Conservation (phyloP, 2,329 filamentous ascomycete species). For the Colletotrichum sp. region DNA sequence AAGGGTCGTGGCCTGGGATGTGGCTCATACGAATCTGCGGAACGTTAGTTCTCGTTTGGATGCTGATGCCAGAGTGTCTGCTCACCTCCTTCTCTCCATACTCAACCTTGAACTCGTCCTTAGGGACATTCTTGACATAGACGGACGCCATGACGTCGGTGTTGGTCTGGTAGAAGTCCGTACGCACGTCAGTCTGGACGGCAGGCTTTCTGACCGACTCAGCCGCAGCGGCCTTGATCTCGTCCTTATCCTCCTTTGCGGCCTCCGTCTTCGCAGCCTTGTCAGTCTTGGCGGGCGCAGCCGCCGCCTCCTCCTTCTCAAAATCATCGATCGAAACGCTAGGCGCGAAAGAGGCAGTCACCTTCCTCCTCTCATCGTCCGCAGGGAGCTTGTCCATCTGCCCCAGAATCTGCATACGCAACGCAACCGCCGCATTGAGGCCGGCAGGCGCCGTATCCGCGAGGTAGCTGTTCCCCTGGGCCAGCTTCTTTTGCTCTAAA, state of each 20-base stretch:
- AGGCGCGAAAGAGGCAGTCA: constrained; percentile 36
- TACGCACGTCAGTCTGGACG: constrained; percentile 31
- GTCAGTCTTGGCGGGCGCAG: constrained; percentile 17
- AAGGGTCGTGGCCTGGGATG: constrained; percentile 21
- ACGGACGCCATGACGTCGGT: constrained; percentile 42
- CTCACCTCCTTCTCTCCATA: constrained; percentile 28
- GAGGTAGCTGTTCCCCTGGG: not conserved
- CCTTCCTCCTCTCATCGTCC: constrained; percentile 51
- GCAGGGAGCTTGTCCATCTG: constrained; percentile 48
- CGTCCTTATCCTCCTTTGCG: constrained; percentile 21
- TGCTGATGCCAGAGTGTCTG: not conserved
- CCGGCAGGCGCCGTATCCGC: constrained; percentile 21
- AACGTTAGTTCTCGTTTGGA: not conserved
- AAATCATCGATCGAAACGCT: not conserved
- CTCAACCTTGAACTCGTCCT: constrained; percentile 43
- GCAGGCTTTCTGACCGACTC: not conserved
- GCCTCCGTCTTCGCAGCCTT: constrained; percentile 29
- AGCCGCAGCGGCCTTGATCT: not conserved
- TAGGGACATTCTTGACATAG: constrained; percentile 47
- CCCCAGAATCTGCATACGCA: constrained; percentile 53
- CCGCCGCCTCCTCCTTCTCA: not conserved
- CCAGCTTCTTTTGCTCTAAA: constrained; percentile 25
- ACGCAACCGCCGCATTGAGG: constrained; percentile 47
- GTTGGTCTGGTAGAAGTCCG: constrained; percentile 38
- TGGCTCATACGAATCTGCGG: constrained; percentile 19